These are phyloP conservation scores for Apiospora phragmitis DNA, from an alignment of 2,329 filamentous ascomycete species.

Conservation along the genomic window DNA sequence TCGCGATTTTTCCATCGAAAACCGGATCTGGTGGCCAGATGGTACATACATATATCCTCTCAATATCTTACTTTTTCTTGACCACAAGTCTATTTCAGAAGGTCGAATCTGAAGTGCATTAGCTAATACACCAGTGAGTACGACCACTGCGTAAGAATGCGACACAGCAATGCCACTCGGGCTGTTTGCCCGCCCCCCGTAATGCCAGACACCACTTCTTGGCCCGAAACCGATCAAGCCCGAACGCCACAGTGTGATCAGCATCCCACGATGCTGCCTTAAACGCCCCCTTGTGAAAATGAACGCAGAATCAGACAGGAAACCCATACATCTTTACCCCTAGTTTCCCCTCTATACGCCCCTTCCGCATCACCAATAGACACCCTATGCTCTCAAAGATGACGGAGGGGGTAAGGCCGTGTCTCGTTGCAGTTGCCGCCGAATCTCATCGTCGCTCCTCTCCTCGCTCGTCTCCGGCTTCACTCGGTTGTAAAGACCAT, in stretches of 20 bases:
- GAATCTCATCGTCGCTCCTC: slow-evolving; percentile 53
- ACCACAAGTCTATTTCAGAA: neutral
- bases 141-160: neutral
- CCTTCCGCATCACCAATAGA: neutral
- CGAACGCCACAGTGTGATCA: neutral
- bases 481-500: slow-evolving; percentile 17
- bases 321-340: neutral
- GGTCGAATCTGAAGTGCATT: neutral
- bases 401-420: slow-evolving; percentile 33
- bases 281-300: neutral
- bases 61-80: neutral
- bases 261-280: slow-evolving; percentile 5
- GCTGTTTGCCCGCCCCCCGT: neutral
- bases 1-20: neutral
- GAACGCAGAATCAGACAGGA: neutral
- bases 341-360: too few relatives aligned
- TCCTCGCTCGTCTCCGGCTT: slow-evolving; percentile 43
- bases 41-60: neutral
- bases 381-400: slow-evolving; percentile 27
- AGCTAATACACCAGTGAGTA: neutral
- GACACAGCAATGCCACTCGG: neutral
- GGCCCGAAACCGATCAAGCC: neutral
- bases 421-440: slow-evolving; percentile 51
- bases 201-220: neutral
- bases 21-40: neutral